Evolutionary conservation across 2,329 filamentous ascomycete genomes (phyloP).

Genomic region (Phialophora verrucosa): DNA sequence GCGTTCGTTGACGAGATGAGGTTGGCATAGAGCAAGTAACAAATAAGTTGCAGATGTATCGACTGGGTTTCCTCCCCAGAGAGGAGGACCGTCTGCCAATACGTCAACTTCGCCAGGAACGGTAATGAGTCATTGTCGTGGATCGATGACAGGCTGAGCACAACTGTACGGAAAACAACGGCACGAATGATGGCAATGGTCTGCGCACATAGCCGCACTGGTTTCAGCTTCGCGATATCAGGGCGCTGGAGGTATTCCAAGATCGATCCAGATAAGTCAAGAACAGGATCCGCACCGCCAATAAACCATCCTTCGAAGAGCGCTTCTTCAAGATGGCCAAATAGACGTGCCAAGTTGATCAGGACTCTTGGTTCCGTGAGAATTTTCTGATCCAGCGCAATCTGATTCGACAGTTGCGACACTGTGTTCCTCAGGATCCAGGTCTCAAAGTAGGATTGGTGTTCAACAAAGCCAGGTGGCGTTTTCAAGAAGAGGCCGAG

Average conservation of each 20-base stretch:
- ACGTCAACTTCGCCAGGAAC: conserved; percentile 84
- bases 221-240: conserved; percentile 80
- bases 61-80: conserved; percentile 77
- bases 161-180: conserved; percentile 77
- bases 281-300: conserved; percentile 78
- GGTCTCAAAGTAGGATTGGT: conserved; percentile 94
- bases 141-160: conserved; percentile 82
- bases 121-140: conserved; percentile 71
- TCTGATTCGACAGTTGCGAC: conserved; percentile 69
- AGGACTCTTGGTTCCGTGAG: conserved; percentile 82
- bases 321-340: conserved; percentile 81
- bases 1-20: conserved; percentile 71
- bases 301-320: conserved; percentile 98
- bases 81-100: conserved; percentile 93
- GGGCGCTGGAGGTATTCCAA: conserved; percentile 88
- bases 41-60: conserved; percentile 83
- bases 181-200: conserved; percentile 76
- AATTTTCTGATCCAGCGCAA: conserved; percentile 73
- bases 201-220: conserved; percentile 87
- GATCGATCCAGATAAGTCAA: conserved; percentile 84
- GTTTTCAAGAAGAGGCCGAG: conserved; percentile 85
- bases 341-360: conserved; percentile 83
- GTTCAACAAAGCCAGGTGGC: conserved; percentile 89
- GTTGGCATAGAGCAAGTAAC: conserved; percentile 91
- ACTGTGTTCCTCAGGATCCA: conserved; percentile 80